A percentile compares a stretch with the other conserved stretches of the same genome.
These are phyloP conservation scores for Neurospora sp. DNA, from an alignment of 2,329 filamentous ascomycete genomes.

Conservation along the genomic window DNA sequence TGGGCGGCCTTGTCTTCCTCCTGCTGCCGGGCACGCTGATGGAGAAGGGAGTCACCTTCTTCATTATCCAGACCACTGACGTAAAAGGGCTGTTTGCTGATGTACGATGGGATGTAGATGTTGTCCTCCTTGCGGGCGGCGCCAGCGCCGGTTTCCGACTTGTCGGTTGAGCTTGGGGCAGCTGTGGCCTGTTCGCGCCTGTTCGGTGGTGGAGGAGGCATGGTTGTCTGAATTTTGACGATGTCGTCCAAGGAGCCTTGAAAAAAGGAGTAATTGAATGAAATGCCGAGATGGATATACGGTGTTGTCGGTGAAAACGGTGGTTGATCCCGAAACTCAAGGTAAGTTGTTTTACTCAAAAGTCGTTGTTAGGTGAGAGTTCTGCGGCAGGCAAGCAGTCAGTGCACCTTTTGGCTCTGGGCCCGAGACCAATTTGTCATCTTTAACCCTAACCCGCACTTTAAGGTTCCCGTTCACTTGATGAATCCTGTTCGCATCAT, in stretches of 20 bases:
- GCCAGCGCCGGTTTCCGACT: conserved; percentile 22
- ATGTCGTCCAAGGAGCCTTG: no score
- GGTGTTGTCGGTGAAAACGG: neutral
- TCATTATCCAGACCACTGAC: conserved; percentile 55
- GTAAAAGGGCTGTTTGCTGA: conserved; percentile 97
- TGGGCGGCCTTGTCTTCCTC: conserved; percentile 47
- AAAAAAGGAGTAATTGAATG: no score
- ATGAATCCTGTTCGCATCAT: neutral
- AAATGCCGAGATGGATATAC: no score
- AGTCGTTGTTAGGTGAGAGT: neutral
- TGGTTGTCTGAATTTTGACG: neutral
- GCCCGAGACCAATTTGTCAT: neutral
- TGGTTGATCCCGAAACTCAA: neutral
- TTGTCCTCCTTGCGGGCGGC: conserved; percentile 76
- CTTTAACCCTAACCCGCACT: neutral
- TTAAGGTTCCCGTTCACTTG: neutral
- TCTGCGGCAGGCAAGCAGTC: neutral
- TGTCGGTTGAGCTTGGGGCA: neutral
- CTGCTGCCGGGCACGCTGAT: conserved; percentile 79
- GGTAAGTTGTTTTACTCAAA: neutral
- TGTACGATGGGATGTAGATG: conserved; percentile 96
- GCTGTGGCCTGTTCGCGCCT: conserved; percentile 6
- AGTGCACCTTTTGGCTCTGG: neutral
- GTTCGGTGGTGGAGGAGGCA: conserved; percentile 13
- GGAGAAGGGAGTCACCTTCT: conserved; percentile 82